phyloP scores from a whole-genome alignment of 371 early-diverging fungal species.

The Mortierella sp. region DNA sequence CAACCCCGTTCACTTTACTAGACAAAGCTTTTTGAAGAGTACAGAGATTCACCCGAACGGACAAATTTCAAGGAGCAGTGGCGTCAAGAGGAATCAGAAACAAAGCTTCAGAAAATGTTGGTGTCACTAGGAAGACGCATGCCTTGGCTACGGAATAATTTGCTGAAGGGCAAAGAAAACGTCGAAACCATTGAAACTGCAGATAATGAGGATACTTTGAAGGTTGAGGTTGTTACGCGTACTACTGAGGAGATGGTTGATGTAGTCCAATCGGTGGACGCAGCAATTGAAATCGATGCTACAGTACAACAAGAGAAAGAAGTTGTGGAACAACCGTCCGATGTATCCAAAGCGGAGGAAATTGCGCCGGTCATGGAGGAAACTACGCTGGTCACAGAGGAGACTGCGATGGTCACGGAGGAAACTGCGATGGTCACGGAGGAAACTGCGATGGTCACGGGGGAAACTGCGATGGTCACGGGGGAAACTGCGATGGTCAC shows the following conservation, averaged over 20 bases:
- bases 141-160: constrained; percentile 73
- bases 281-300: not conserved
- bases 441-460: no score
- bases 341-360: not conserved
- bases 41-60: constrained; percentile 69
- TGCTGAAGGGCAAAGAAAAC: constrained; percentile 29
- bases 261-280: not conserved
- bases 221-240: not conserved
- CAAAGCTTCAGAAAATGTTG: constrained; percentile 76
- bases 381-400: no score
- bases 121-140: constrained; percentile 79
- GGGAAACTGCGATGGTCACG: not conserved
- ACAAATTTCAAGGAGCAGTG: constrained; percentile 76
- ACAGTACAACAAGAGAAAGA: not conserved
- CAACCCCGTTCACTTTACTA: constrained; percentile 16
- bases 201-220: not conserved
- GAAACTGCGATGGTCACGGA: no score
- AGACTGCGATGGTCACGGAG: no score
- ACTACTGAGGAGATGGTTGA: not conserved
- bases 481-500: not conserved
- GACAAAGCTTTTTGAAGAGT: constrained; percentile 69
- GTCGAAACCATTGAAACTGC: not conserved
- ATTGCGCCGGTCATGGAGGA: no score
- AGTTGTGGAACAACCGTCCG: not conserved
- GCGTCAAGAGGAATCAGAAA: constrained; percentile 77